A percentile compares a stretch with the other conserved stretches of the same genome.
phyloP scores from a whole-genome alignment of 2,329 filamentous ascomycete genomes.

The Gaeumannomyces tritici region DNA sequence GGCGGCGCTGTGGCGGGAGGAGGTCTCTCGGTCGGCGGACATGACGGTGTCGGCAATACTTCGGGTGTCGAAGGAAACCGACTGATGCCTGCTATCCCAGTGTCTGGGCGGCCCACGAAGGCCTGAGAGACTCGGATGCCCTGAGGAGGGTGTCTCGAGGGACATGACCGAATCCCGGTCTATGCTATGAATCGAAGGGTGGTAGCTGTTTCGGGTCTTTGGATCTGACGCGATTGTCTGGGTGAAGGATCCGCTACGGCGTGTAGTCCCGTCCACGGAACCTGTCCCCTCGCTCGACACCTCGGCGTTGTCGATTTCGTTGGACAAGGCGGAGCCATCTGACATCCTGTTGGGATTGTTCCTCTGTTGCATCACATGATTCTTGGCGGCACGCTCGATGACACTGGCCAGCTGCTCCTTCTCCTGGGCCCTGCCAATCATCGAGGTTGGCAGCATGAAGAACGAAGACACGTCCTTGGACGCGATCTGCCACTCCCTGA shows the following conservation, averaged over 20 bases:
- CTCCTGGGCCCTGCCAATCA: conserved; percentile 73
- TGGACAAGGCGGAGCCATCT: conserved; percentile 44
- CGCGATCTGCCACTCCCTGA: conserved; percentile 67
- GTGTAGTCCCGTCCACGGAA: conserved; percentile 42
- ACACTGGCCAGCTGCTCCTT: conserved; percentile 60
- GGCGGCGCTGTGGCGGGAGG: conserved; percentile 27
- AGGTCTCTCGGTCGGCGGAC: conserved; percentile 27
- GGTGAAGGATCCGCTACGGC: conserved; percentile 38
- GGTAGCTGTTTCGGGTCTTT: conserved; percentile 27
- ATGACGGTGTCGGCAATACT: conserved; percentile 33
- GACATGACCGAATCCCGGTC: conserved; percentile 36
- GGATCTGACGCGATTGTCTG: conserved; percentile 32
- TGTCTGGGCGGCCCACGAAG: conserved; percentile 28
- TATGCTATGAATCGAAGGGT: conserved; percentile 27
- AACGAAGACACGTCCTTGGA: conserved; percentile 87
- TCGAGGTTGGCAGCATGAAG: conserved; percentile 72
- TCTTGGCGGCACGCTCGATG: conserved; percentile 66
- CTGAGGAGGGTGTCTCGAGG: conserved; percentile 38
- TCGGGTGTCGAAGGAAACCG: conserved; percentile 37
- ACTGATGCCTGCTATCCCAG: conserved; percentile 46
- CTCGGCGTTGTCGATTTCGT: conserved; percentile 39
- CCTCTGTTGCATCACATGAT: conserved; percentile 41
- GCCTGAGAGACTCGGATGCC: conserved; percentile 25
- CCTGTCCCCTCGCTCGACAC: conserved; percentile 49
- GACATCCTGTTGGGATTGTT: conserved; percentile 36